phyloP scores from a whole-genome alignment of 2,329 filamentous ascomycete species.

The Tolypocladium album region DNA sequence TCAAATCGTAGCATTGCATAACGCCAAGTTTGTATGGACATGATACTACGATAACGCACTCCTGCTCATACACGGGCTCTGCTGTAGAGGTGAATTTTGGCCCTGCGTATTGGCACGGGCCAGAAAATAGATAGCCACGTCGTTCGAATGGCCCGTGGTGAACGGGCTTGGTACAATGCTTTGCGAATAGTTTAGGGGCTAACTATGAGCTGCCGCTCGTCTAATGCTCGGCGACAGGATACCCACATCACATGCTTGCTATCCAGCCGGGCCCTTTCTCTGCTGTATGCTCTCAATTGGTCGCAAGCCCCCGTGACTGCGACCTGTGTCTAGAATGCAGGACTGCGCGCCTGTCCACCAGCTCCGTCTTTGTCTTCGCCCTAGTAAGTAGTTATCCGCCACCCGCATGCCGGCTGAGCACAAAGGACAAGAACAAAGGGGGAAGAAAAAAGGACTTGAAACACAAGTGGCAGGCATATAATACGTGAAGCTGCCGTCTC shows the following conservation, averaged over 20 bases:
- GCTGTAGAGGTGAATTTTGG: too few species aligned
- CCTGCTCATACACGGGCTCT: too few species aligned
- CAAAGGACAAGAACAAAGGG: not conserved
- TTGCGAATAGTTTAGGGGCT: too few species aligned
- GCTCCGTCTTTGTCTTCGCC: not conserved
- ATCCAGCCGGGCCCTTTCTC: not conserved
- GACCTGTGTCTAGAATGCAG: conserved; percentile 1
- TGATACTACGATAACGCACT: too few species aligned
- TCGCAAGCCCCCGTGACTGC: not conserved
- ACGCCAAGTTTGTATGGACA: too few species aligned
- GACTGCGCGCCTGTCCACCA: not conserved
- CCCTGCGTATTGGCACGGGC: too few species aligned
- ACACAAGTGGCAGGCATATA: not conserved
- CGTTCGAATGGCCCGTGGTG: too few species aligned
- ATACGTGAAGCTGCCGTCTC: not conserved
- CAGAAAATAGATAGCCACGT: too few species aligned
- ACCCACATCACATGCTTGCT: not conserved
- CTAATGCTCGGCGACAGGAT: conserved; percentile 9
- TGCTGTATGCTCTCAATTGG: not conserved
- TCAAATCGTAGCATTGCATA: too few species aligned
- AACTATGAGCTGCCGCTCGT: conserved; percentile 7
- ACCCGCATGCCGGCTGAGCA: conserved; percentile 3
- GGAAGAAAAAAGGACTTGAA: not conserved
- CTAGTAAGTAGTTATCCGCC: conserved; percentile 4
- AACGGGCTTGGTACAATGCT: too few species aligned